These are phyloP conservation scores for Exophiala spinifera DNA, from an alignment of 2,329 filamentous ascomycete species.

Conservation along the genomic window DNA sequence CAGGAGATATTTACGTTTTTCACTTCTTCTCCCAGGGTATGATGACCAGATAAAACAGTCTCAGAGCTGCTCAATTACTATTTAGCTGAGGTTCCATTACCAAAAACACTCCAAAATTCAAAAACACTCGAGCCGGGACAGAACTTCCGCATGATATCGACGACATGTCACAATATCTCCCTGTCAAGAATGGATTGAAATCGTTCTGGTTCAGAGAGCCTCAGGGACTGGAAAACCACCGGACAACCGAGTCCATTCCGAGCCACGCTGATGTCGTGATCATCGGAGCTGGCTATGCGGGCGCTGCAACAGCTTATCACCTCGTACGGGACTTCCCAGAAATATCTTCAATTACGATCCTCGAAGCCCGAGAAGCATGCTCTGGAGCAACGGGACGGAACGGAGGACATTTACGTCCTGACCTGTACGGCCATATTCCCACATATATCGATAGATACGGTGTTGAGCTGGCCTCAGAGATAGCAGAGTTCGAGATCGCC, in stretches of 20 bases:
- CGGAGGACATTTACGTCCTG: constrained; percentile 44
- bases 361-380: constrained; percentile 41
- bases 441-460: constrained; percentile 35
- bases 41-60: no score
- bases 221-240: neutral
- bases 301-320: constrained; percentile 44
- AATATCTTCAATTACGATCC: constrained; percentile 33
- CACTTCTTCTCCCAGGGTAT: no score
- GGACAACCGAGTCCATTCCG: constrained; percentile 32
- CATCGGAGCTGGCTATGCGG: constrained; percentile 48
- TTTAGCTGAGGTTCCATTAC: no score
- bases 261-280: constrained; percentile 43
- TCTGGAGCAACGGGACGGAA: constrained; percentile 47
- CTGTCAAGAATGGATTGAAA: no score
- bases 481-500: constrained; percentile 40
- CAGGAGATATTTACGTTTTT: no score
- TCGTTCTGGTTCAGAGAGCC: neutral
- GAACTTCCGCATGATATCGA: no score
- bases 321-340: constrained; percentile 29
- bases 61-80: no score
- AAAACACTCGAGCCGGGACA: no score
- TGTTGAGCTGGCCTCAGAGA: constrained; percentile 36
- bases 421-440: constrained; percentile 39
- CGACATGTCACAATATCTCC: no score
- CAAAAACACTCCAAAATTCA: no score